phyloP scores from a whole-genome alignment of 257 asterid genomes.

The Voacanga thouarsii region DNA sequence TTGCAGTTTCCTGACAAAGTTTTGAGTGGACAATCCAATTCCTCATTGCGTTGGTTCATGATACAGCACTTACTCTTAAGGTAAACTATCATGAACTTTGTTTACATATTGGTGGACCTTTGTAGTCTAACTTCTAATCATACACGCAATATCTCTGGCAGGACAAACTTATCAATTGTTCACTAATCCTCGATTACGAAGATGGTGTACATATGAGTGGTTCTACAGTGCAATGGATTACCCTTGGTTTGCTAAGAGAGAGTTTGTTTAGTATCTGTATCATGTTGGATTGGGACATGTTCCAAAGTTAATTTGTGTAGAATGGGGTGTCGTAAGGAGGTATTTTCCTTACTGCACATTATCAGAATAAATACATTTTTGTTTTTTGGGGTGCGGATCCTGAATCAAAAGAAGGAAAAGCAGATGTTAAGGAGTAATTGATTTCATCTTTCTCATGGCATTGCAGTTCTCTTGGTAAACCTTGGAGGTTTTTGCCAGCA shows the following conservation, averaged over 20 bases:
- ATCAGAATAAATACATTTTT: not conserved
- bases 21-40: not conserved
- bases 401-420: not conserved
- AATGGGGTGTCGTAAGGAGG: slow-evolving; percentile 94
- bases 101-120: not conserved
- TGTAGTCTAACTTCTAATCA: not conserved
- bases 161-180: slow-evolving; percentile 59
- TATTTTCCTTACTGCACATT: slow-evolving; percentile 21
- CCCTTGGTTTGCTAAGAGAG: slow-evolving; percentile 88
- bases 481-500: slow-evolving; percentile 85
- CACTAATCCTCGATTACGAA: slow-evolving; percentile 53
- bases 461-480: slow-evolving; percentile 88
- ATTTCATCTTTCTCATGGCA: not conserved
- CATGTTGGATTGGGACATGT: slow-evolving; percentile 87
- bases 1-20: slow-evolving; percentile 26
- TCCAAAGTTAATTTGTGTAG: slow-evolving; percentile 78
- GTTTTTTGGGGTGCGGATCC: not conserved
- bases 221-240: slow-evolving; percentile 86
- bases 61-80: slow-evolving; percentile 33
- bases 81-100: slow-evolving; percentile 19
- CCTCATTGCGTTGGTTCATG: not conserved
- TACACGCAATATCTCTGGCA: slow-evolving; percentile 26
- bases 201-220: slow-evolving; percentile 91
- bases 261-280: slow-evolving; percentile 73
- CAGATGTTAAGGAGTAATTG: not conserved